A percentile compares a stretch with the other conserved stretches of the same genome.
phyloP scores from a whole-genome alignment of 2,329 filamentous ascomycete genomes.

The Penicillium sp. region DNA sequence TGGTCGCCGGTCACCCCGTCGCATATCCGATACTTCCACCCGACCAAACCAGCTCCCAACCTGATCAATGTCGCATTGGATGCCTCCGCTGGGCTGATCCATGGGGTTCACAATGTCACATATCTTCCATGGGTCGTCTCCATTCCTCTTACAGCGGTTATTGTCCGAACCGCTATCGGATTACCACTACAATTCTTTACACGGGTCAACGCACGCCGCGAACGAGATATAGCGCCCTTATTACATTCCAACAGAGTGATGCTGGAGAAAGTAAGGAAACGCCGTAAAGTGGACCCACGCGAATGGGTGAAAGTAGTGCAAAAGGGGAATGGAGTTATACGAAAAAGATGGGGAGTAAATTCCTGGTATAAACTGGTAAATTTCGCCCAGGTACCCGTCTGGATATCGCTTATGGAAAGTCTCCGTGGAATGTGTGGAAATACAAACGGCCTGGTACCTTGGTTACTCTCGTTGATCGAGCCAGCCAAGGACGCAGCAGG shows the following conservation, averaged over 20 bases:
- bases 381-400: conserved; percentile 48
- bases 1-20: conserved; percentile 10
- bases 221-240: conserved; percentile 45
- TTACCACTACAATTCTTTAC: conserved; percentile 49
- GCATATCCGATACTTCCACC: conserved; percentile 51
- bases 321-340: conserved; percentile 28
- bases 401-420: conserved; percentile 49
- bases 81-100: conserved; percentile 48
- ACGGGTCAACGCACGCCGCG: conserved; percentile 41
- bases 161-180: conserved; percentile 50
- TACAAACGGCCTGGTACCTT: conserved; percentile 32
- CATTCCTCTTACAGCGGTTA: conserved; percentile 56
- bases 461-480: conserved; percentile 30
- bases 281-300: background rate
- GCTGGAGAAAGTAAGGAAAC: conserved; percentile 9
- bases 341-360: conserved; percentile 35
- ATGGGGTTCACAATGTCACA: conserved; percentile 51
- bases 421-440: conserved; percentile 49
- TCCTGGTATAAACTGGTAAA: conserved; percentile 31
- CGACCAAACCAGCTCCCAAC: conserved; percentile 41
- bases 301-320: conserved; percentile 22
- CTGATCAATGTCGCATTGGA: conserved; percentile 46
- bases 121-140: conserved; percentile 56
- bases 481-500: conserved; percentile 1
- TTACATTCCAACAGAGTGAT: conserved; percentile 36